Conservation (phyloP, 768 basidiomycete species). For the Termitomyces sp. region DNA sequence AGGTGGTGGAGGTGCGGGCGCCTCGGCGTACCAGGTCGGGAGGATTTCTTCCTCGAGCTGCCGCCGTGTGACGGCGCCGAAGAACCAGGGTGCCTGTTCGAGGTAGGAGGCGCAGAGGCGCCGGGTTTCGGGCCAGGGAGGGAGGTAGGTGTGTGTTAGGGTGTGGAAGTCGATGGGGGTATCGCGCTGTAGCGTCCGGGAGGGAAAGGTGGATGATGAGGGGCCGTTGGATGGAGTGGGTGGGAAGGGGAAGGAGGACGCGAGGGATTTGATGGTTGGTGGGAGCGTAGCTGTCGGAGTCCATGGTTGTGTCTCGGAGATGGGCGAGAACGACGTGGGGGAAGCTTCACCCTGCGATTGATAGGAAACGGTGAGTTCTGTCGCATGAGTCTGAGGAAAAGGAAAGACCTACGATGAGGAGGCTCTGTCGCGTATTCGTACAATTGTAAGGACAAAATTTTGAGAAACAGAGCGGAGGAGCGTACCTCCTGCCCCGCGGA, state of each 20-base stretch:
- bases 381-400: neutral
- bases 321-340: neutral
- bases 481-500: constrained; percentile 69
- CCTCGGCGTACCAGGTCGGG: constrained; percentile 63
- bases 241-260: constrained; percentile 42
- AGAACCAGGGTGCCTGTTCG: constrained; percentile 79
- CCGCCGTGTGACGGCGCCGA: constrained; percentile 58
- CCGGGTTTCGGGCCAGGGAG: constrained; percentile 51
- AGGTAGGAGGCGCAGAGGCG: constrained; percentile 66
- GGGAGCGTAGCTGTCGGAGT: constrained; percentile 13
- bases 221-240: neutral
- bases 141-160: constrained; percentile 47
- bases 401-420: constrained; percentile 43
- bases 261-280: constrained; percentile 21
- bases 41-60: constrained; percentile 63
- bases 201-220: constrained; percentile 13
- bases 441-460: neutral
- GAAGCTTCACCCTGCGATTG: constrained; percentile 29
- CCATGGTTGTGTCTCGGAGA: neutral
- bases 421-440: constrained; percentile 30
- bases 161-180: constrained; percentile 33
- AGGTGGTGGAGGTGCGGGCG: constrained; percentile 5
- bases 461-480: neutral
- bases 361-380: neutral
- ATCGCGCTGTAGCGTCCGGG: constrained; percentile 11